Conservation (phyloP, 2,329 filamentous ascomycete genomes). For the Trichoderma arundinaceum region DNA sequence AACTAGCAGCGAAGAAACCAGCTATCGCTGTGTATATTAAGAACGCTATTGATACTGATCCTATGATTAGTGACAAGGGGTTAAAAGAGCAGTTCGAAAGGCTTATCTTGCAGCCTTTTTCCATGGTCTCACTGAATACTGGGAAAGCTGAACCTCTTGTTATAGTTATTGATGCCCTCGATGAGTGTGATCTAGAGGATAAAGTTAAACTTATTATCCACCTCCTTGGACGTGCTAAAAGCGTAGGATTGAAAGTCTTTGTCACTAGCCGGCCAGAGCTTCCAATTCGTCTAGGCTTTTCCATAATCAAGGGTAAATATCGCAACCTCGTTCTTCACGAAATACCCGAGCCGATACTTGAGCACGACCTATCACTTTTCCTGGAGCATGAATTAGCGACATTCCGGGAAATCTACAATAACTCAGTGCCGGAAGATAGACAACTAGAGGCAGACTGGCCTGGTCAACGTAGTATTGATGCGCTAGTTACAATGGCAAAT, state of each 20-base stretch:
- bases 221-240: not conserved
- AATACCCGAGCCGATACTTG: not conserved
- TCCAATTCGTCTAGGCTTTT: constrained; percentile 46
- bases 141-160: no score
- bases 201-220: not conserved
- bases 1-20: not conserved
- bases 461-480: not conserved
- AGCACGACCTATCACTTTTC: not conserved
- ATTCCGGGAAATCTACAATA: constrained; percentile 15
- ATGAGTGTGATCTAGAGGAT: not conserved
- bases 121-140: constrained; percentile 6
- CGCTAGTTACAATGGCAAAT: constrained; percentile 40
- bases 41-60: not conserved
- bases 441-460: constrained; percentile 35
- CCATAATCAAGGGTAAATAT: constrained; percentile 33
- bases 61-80: constrained; percentile 4
- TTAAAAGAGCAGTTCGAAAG: not conserved
- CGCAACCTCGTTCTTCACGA: not conserved
- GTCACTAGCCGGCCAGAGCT: constrained; percentile 52
- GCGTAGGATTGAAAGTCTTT: constrained; percentile 42
- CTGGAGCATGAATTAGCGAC: not conserved
- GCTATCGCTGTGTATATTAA: not conserved
- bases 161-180: constrained; percentile 10
- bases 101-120: constrained; percentile 5
- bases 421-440: not conserved